Conservation (phyloP, 1,284 basidiomycete species). For the Apiotrichum gracile region DNA sequence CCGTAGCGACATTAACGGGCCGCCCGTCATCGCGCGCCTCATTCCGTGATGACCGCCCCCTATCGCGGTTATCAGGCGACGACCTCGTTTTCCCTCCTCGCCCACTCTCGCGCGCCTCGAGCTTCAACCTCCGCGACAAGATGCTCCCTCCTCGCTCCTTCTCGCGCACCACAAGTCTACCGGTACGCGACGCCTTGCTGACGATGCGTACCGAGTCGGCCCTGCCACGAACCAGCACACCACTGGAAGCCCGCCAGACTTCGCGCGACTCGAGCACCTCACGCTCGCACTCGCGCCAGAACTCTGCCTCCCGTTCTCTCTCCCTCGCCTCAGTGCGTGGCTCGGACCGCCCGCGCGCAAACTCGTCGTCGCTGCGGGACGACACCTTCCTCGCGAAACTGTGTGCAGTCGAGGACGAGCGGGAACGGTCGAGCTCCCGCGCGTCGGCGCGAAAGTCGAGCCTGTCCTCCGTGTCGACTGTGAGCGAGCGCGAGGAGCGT, state of each 20-base stretch:
- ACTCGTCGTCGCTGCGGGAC: not conserved
- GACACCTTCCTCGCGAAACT: constrained; percentile 12
- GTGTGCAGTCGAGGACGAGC: not conserved
- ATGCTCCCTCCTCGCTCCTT: not conserved
- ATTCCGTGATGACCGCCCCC: too few species aligned
- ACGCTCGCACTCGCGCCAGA: not conserved
- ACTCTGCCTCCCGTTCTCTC: not conserved
- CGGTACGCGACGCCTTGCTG: not conserved
- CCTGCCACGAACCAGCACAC: too few species aligned
- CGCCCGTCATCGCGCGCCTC: constrained; percentile 16
- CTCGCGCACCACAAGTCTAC: not conserved
- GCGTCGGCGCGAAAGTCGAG: too few species aligned
- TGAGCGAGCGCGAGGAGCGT: too few species aligned
- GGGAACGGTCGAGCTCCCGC: too few species aligned
- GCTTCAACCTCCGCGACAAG: not conserved
- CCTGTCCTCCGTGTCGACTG: too few species aligned
- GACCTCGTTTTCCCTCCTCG: not conserved
- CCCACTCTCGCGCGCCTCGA: not conserved
- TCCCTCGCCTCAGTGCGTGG: not conserved
- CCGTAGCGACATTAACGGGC: constrained; percentile 3
- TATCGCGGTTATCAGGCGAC: too few species aligned
- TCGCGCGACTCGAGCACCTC: too few species aligned
- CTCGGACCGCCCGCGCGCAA: not conserved
- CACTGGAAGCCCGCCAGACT: too few species aligned
- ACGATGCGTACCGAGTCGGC: not conserved